Evolutionary conservation across 1,284 basidiomycete species (phyloP).

Genomic region (Ustilago vetiveriae): DNA sequence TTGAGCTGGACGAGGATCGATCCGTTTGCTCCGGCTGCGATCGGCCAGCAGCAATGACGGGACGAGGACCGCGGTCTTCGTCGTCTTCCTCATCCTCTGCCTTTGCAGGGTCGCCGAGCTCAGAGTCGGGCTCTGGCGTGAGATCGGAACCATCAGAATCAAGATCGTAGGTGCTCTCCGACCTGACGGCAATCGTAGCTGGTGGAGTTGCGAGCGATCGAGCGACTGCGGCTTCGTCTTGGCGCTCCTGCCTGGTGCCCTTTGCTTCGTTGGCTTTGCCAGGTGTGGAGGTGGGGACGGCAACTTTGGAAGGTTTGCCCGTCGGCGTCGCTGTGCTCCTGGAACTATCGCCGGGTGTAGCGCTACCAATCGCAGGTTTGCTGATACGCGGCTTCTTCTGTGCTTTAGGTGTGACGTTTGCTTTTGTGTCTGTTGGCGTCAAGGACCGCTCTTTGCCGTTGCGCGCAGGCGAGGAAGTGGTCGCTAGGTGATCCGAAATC

Average conservation of each 20-base stretch:
- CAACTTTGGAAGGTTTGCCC: constrained; percentile 1
- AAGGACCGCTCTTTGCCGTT: constrained; percentile 38
- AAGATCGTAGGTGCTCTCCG: constrained; percentile 16
- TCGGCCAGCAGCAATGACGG: constrained; percentile 12
- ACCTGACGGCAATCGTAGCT: neutral
- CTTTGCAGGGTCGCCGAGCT: constrained; percentile 23
- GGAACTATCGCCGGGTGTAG: neutral
- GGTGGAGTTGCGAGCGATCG: constrained; percentile 9
- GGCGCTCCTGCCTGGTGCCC: constrained; percentile 18
- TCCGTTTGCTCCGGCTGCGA: constrained; percentile 17
- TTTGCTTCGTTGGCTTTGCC: constrained; percentile 11
- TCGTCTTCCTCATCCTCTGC: constrained; percentile 29
- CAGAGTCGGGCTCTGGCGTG: constrained; percentile 45
- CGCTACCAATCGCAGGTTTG: constrained; percentile 8
- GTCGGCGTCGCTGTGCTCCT: neutral
- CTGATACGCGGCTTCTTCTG: constrained; percentile 22
- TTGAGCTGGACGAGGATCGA: constrained; percentile 25
- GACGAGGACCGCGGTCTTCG: constrained; percentile 28
- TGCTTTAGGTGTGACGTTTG: constrained; percentile 19
- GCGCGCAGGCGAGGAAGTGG: constrained; percentile 25
- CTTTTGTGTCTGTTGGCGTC: constrained; percentile 31
- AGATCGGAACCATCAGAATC: constrained; percentile 48
- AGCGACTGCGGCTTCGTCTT: constrained; percentile 21
- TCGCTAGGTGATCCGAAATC: constrained; percentile 37
- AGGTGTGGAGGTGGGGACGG: neutral